Base-by-base conservation (phyloP, 768 basidiomycete species). In the Pulveroboletus sp. region DNA sequence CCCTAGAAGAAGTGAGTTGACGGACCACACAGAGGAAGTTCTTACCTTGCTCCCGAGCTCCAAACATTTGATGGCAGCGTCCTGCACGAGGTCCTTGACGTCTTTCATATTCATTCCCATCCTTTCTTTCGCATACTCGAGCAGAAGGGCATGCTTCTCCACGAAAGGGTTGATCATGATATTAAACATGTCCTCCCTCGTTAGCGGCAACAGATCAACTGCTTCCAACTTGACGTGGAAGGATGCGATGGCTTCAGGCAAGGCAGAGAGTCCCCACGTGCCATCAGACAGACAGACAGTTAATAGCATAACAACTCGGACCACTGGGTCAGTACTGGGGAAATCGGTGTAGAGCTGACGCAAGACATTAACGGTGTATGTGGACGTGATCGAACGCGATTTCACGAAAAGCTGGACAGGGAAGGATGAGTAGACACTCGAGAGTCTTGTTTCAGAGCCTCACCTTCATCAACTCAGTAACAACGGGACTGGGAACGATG, bases 231-330 rank as follows among this genome's bases (percentile, higher is more conserved):
- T 81, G 37, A 69, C 64, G 44, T 73, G 73, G 47, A 80, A 67
- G 1, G 70, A 63, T n/a, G 55, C 11, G 37, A 68, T 11, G 17
- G 54, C 59, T 42, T 59, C 57, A 39, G 60, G 53, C 11, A 67
- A 54, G 17, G 62, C 64, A 47, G 67, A 67, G 36, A 66, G 65
- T 18, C 49, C 45, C 54, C 59, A 45, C 33, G 55, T 43, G 56
- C 50, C 51, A 50, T 66, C 66, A 40, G 67, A 61, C 31, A 82
- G 71, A 66, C 84, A 87, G 17, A 84, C 72, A 14, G 80, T 78
- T 49, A 89, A 73, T n/a, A 91, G 74, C 68, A 93, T 81, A 47
- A 86, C 85, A 18, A 83, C 74, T 37, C 86, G 83, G 54, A 82
- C 83, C 41, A 72, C 72, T 18, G 76, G 74, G 59, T 86, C 78